Evolutionary conservation across 768 basidiomycete genomes (phyloP).

Genomic region (Boletus rubropictus): DNA sequence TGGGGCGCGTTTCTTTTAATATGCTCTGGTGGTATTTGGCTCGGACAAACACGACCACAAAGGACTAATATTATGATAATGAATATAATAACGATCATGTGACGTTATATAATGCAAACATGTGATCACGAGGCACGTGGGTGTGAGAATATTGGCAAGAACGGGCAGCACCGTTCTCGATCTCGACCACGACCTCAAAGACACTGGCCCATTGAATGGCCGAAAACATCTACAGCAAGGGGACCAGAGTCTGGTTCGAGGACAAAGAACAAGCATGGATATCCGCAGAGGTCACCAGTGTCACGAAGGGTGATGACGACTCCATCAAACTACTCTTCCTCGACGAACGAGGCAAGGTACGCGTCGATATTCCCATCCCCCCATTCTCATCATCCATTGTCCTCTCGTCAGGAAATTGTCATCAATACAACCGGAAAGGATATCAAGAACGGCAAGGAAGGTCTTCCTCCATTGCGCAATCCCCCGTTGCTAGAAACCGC

Average conservation of each 20-base stretch:
- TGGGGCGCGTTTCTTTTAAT: conserved; percentile 1
- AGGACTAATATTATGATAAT: too few species aligned
- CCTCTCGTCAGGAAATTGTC: conserved; percentile 55
- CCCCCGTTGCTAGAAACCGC: conserved; percentile 94
- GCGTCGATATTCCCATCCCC: conserved; percentile 14
- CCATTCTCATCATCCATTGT: background rate
- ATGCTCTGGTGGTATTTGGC: conserved; percentile 17
- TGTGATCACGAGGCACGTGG: conserved; percentile 10
- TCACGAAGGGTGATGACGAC: conserved; percentile 62
- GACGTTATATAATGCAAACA: too few species aligned
- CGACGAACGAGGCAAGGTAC: conserved; percentile 90
- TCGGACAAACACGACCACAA: conserved; percentile 14
- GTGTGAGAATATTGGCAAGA: conserved; percentile 9
- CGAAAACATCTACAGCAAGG: conserved; percentile 89
- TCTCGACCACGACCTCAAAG: conserved; percentile 17
- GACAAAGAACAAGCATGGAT: conserved; percentile 95
- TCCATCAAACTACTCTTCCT: conserved; percentile 77
- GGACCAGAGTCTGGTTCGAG: conserved; percentile 87
- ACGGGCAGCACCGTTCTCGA: conserved; percentile 7
- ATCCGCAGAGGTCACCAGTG: conserved; percentile 73
- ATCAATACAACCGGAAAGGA: conserved; percentile 76
- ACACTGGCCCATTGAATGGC: conserved; percentile 63
- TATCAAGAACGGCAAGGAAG: conserved; percentile 73
- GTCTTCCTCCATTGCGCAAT: conserved; percentile 89
- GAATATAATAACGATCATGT: too few species aligned